These are phyloP conservation scores for Wallacemonas sp. DNA, from an alignment of 208 protist species.

Conservation along the genomic window DNA sequence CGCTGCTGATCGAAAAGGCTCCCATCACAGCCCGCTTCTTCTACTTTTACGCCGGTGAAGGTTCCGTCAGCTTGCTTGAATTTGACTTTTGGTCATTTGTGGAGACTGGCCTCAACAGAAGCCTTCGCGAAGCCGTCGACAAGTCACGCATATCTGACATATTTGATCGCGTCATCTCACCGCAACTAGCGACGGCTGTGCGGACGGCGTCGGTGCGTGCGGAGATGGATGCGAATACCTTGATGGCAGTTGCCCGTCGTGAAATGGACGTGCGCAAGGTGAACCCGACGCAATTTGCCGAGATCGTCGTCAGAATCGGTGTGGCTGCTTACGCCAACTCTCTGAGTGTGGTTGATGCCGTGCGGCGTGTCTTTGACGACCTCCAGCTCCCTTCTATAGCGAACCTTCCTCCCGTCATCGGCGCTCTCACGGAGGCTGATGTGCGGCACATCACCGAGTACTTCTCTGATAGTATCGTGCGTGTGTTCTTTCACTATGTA, in stretches of 20 bases:
- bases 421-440: slow-evolving; percentile 39
- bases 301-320: slow-evolving; percentile 73
- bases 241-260: slow-evolving; percentile 53
- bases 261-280: slow-evolving; percentile 81
- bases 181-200: slow-evolving; percentile 56
- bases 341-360: slow-evolving; percentile 46
- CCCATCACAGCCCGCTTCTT: slow-evolving; percentile 55
- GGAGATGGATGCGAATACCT: slow-evolving; percentile 39
- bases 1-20: slow-evolving; percentile 45
- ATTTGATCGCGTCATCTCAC: slow-evolving; percentile 78
- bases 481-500: slow-evolving; percentile 85
- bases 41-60: slow-evolving; percentile 64
- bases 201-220: slow-evolving; percentile 37
- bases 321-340: slow-evolving; percentile 27
- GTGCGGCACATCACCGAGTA: slow-evolving; percentile 60
- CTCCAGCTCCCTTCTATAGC: slow-evolving; percentile 31
- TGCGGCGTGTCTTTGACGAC: slow-evolving; percentile 39
- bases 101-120: slow-evolving; percentile 22
- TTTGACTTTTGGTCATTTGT: slow-evolving; percentile 83
- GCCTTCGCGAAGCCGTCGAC: slow-evolving; percentile 29
- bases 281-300: slow-evolving; percentile 64
- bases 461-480: slow-evolving; percentile 69
- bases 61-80: slow-evolving; percentile 59
- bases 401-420: slow-evolving; percentile 21
- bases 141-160: slow-evolving; percentile 41